Conservation (phyloP, 768 basidiomycete species). For the Gyrodon lividus region DNA sequence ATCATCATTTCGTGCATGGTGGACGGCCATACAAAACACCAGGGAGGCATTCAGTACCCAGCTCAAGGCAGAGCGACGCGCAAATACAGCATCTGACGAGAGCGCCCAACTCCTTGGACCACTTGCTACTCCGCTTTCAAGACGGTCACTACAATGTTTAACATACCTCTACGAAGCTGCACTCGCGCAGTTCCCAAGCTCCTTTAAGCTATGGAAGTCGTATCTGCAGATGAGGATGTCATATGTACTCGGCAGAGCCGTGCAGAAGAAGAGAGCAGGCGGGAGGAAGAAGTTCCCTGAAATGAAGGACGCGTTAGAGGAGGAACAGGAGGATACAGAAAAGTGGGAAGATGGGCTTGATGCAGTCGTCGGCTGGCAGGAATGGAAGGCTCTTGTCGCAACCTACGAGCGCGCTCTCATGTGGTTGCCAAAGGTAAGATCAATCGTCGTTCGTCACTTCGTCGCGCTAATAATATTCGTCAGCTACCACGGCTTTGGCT, state of each 20-base stretch:
- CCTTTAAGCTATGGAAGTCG: slow-evolving; percentile 95
- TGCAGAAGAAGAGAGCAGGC: slow-evolving; percentile 73
- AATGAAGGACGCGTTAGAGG: slow-evolving; percentile 87
- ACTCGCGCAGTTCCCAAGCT: slow-evolving; percentile 79
- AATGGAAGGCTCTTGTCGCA: slow-evolving; percentile 89
- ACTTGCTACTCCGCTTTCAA: slow-evolving; percentile 67
- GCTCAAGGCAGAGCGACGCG: slow-evolving; percentile 53
- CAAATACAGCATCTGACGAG: slow-evolving; percentile 47
- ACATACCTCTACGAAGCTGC: slow-evolving; percentile 95
- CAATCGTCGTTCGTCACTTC: neutral
- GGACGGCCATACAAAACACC: slow-evolving; percentile 76
- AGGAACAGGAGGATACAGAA: slow-evolving; percentile 75
- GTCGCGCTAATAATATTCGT: slow-evolving; percentile 3
- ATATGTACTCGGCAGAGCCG: slow-evolving; percentile 79
- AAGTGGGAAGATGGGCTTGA: slow-evolving; percentile 88
- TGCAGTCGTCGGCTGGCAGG: slow-evolving; percentile 89
- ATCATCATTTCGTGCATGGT: slow-evolving; percentile 90
- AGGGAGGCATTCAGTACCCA: slow-evolving; percentile 61
- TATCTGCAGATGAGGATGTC: slow-evolving; percentile 83
- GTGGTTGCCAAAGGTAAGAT: slow-evolving; percentile 85
- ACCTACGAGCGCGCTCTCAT: slow-evolving; percentile 90
- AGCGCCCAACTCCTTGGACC: slow-evolving; percentile 68
- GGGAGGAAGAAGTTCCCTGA: slow-evolving; percentile 91
- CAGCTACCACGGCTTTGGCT: slow-evolving; percentile 95
- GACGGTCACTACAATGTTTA: slow-evolving; percentile 77